phyloP scores from a whole-genome alignment of 345 rosid species.

The Eucalyptus curtisii region DNA sequence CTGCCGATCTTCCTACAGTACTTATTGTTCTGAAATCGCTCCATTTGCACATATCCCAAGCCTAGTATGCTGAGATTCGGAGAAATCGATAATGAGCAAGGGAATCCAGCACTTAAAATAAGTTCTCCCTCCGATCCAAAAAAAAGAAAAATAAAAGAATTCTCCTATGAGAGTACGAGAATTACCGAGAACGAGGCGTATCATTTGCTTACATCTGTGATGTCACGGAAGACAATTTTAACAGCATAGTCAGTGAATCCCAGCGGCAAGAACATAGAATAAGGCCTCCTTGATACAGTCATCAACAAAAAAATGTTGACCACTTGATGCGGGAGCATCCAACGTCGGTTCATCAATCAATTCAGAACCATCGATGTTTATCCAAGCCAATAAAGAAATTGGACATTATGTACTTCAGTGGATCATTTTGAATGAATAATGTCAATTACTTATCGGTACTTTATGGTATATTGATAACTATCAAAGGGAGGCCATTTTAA shows the following conservation, averaged over 20 bases:
- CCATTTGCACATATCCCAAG: not conserved
- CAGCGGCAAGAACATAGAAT: not conserved
- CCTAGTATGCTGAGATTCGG: not conserved
- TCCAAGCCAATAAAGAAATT: too few species aligned
- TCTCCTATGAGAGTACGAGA: not conserved
- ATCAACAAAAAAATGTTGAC: not conserved
- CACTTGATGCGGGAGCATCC: too few species aligned
- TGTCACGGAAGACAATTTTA: not conserved
- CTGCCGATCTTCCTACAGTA: not conserved
- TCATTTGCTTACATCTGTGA: not conserved
- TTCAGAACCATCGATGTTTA: too few species aligned
- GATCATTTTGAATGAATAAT: too few species aligned
- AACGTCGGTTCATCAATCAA: too few species aligned
- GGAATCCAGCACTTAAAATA: not conserved
- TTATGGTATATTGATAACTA: too few species aligned
- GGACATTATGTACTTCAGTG: too few species aligned
- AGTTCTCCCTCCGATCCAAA: not conserved
- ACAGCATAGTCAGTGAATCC: not conserved
- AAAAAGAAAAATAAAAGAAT: fast-evolving
- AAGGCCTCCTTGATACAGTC: not conserved
- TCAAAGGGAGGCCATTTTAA: too few species aligned
- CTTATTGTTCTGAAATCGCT: not conserved
- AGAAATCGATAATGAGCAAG: not conserved
- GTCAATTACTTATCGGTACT: too few species aligned
- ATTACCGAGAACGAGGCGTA: not conserved